phyloP scores from a whole-genome alignment of 2,329 filamentous ascomycete species.

The Ophiostoma perfectum region DNA sequence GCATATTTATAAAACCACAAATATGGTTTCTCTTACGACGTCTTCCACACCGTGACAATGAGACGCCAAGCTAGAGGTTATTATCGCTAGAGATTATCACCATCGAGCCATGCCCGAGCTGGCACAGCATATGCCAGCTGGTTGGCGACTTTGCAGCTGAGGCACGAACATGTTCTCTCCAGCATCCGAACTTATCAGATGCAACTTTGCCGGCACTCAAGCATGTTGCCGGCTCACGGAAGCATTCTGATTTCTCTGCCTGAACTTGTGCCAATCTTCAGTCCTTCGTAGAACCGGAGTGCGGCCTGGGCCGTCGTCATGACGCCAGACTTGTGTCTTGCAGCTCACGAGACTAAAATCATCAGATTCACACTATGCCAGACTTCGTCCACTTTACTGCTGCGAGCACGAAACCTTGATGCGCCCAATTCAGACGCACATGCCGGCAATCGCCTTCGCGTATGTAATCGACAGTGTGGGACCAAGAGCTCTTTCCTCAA shows the following conservation, averaged over 20 bases:
- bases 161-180: too few species aligned
- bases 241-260: too few species aligned
- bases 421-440: background rate
- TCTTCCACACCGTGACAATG: background rate
- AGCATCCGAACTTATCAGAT: too few species aligned
- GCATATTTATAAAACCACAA: background rate
- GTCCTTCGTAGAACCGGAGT: background rate
- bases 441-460: background rate
- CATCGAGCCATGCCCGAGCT: too few species aligned
- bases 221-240: too few species aligned
- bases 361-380: background rate
- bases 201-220: too few species aligned
- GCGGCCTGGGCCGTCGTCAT: background rate
- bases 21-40: background rate
- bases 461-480: conserved; percentile 3
- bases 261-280: background rate
- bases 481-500: background rate
- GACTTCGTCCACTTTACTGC: background rate
- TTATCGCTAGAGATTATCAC: too few species aligned
- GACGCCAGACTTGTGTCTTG: background rate
- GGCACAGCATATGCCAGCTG: too few species aligned
- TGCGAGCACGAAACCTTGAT: background rate
- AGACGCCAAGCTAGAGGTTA: background rate
- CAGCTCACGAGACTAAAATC: too few species aligned
- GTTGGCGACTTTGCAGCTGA: too few species aligned